phyloP scores from a whole-genome alignment of 768 basidiomycete genomes.

The Russula lepida region DNA sequence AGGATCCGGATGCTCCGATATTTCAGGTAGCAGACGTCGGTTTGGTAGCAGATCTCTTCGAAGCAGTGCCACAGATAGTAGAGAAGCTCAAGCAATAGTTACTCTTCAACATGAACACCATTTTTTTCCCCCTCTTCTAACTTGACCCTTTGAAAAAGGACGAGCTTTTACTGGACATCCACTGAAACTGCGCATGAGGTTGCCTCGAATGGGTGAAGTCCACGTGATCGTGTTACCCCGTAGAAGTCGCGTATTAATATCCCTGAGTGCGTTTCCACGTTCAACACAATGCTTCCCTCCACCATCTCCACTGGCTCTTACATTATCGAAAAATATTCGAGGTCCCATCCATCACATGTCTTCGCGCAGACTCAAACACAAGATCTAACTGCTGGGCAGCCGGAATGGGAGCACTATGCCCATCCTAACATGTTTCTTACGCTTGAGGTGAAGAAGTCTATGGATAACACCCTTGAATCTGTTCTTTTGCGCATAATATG shows the following conservation, averaged over 20 bases:
- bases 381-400: constrained; percentile 23
- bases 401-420: constrained; percentile 73
- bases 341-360: constrained; percentile 40
- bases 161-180: not conserved
- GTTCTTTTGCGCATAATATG: constrained; percentile 59
- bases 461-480: constrained; percentile 45
- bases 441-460: constrained; percentile 48
- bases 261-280: not conserved
- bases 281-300: constrained; percentile 34
- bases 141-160: not conserved
- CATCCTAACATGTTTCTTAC: constrained; percentile 58
- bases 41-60: constrained; percentile 87
- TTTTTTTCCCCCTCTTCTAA: not conserved
- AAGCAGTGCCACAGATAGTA: constrained; percentile 83
- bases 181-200: not conserved
- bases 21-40: constrained; percentile 98
- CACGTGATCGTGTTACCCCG: constrained; percentile 5
- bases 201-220: not conserved
- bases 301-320: constrained; percentile 54
- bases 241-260: no score
- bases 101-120: not conserved
- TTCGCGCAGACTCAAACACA: constrained; percentile 12
- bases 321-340: constrained; percentile 55
- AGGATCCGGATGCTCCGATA: constrained; percentile 97
- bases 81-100: constrained; percentile 62